phyloP scores from a whole-genome alignment of 2,329 filamentous ascomycete species.

The Fusarium sp. region DNA sequence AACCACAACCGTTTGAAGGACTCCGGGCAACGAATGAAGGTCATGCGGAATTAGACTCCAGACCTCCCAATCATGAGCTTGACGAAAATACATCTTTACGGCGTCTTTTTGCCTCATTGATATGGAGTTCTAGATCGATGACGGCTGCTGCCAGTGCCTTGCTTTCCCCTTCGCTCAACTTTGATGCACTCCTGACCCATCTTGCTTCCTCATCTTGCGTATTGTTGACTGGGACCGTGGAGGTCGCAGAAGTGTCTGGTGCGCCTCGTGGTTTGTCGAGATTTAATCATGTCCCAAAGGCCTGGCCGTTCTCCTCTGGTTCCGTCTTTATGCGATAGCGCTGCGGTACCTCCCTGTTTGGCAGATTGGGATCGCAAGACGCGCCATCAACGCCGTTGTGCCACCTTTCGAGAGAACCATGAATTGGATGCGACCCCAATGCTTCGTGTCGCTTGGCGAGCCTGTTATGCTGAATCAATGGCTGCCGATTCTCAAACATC shows the following conservation, averaged over 20 bases:
- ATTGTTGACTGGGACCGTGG: background rate
- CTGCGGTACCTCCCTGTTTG: too few species aligned
- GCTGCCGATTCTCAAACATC: background rate
- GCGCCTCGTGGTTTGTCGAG: too few species aligned
- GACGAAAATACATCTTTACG: background rate
- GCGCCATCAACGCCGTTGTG: too few species aligned
- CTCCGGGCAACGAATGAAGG: background rate
- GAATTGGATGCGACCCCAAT: conserved; percentile 10
- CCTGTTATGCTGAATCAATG: background rate
- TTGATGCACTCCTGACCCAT: background rate
- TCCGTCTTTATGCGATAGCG: background rate
- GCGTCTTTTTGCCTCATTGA: background rate
- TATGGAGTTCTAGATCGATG: background rate
- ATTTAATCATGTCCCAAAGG: background rate
- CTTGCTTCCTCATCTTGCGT: background rate
- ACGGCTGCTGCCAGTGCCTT: background rate
- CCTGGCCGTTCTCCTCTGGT: background rate
- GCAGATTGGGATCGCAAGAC: background rate
- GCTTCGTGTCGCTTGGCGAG: background rate
- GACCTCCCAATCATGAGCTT: conserved; percentile 3
- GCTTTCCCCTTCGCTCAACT: background rate
- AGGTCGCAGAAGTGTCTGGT: background rate
- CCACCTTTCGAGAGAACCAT: background rate
- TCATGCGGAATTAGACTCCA: background rate
- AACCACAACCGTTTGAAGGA: background rate